phyloP scores from a whole-genome alignment of 1,284 basidiomycete species.

The Papiliotrema terrestris region DNA sequence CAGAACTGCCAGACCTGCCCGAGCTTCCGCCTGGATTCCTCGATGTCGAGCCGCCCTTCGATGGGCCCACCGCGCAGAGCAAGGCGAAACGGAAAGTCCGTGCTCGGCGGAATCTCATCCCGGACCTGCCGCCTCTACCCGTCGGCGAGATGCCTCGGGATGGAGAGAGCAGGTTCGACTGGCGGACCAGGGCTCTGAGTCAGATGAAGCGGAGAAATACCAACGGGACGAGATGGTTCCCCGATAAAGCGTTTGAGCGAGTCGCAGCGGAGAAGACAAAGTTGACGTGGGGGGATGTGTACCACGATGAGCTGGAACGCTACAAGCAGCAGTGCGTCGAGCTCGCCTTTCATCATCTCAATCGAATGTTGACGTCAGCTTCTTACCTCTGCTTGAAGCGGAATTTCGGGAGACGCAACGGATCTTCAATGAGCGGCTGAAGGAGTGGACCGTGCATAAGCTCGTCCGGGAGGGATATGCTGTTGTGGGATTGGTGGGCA shows the following conservation, averaged over 20 bases:
- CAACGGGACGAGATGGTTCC: conserved; percentile 21
- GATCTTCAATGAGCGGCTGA: conserved; percentile 58
- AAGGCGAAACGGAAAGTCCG: no score
- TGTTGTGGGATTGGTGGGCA: not conserved
- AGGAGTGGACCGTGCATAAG: conserved; percentile 60
- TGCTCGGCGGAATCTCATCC: not conserved
- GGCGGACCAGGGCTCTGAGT: conserved; percentile 18
- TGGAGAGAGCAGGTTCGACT: conserved; percentile 37
- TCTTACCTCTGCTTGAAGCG: conserved; percentile 59
- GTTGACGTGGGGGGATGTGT: conserved; percentile 46
- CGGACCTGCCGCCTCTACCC: conserved; percentile 15
- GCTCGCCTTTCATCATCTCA: not conserved
- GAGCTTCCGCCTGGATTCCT: no score
- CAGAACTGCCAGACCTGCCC: not conserved
- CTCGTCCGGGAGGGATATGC: conserved; percentile 61
- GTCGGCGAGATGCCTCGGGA: conserved; percentile 22
- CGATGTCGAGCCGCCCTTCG: no score
- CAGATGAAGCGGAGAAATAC: not conserved
- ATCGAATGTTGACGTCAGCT: conserved; percentile 52
- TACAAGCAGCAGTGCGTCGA: conserved; percentile 31
- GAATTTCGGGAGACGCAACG: conserved; percentile 64
- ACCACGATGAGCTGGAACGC: conserved; percentile 51
- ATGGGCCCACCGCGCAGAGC: no score
- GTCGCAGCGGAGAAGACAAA: conserved; percentile 44
- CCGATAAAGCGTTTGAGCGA: conserved; percentile 21